Evolutionary conservation across 2,329 filamentous ascomycete species (phyloP).

Genomic region (Arthrobotrys entomopaga): DNA sequence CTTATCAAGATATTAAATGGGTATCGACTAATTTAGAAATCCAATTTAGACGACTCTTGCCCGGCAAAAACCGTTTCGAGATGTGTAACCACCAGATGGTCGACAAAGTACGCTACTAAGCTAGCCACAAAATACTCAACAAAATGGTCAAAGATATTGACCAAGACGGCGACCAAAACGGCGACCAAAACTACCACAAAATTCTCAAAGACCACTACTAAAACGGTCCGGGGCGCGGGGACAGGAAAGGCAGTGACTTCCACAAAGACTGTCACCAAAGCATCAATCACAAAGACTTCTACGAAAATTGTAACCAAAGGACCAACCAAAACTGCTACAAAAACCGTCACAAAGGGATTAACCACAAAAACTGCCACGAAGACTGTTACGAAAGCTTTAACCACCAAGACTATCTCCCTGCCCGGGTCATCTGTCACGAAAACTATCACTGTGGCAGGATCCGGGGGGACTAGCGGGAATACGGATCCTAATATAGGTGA

Average conservation of each 20-base stretch:
- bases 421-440: neutral
- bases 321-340: neutral
- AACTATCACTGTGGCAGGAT: neutral
- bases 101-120: neutral
- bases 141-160: slow-evolving; percentile 4
- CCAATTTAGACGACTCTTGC: no score
- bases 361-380: slow-evolving; percentile 1
- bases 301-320: neutral
- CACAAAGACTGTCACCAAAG: neutral
- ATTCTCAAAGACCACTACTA: neutral
- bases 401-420: neutral
- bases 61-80: no score
- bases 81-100: neutral
- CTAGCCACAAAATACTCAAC: neutral
- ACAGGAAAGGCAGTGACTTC: neutral
- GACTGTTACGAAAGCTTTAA: neutral
- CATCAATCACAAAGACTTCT: neutral
- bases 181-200: neutral
- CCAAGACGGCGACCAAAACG: neutral
- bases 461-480: no score
- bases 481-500: no score
- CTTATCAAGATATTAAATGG: no score
- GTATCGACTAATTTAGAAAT: no score
- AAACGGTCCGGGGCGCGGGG: neutral
- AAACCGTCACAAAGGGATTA: neutral